Base-by-base conservation (phyloP, 2,329 filamentous ascomycete genomes). In the Fusarium sp. region DNA sequence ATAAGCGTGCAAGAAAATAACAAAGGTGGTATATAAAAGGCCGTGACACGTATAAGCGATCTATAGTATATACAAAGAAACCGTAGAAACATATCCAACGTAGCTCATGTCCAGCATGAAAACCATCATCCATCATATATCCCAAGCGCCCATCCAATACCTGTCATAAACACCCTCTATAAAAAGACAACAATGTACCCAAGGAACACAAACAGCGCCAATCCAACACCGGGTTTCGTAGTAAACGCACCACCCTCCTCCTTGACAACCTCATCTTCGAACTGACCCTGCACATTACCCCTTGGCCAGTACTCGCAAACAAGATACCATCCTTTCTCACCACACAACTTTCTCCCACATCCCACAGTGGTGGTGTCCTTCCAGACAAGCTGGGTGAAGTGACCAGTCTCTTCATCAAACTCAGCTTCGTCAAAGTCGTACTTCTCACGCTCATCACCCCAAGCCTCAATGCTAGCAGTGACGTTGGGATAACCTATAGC, bases 351-450 rank as follows among this genome's bases (percentile, higher is more conserved):
- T 60, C 78, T 79, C 25, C 77, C 84, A 60, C 86, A 93, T 0
- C 90, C 90, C 0, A 91, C 85, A 44, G 83, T 81, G 9, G 81
- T 88, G 2, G 89, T 92, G 25, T 82, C 78, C 77, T 86, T 88
- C 91, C 91, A 93, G 8, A 93, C 90, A 9, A 93, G 78, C 81
- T 93, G 91, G 3, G 91, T 91, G 73, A 93, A 93, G 77, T 93
- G 90, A 0, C 91, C 91, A 20, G 91, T 92, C 34, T 80, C 77
- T 70, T 89, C 82, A 11, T 75, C 81, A 74, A 91, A 93, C 1
- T 85, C 85, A 0, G 85, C 86, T 2, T 84, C 76, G 4, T 75
- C 69, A 77, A 87, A 94, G 71, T 91, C 79, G 76, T 93, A 94
- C 8, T 82, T 63, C 0, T 77, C 73, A 14, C 87, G 62, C 76